phyloP scores from a whole-genome alignment of 2,329 filamentous ascomycete species.

The Sarocladiaceae sp. region DNA sequence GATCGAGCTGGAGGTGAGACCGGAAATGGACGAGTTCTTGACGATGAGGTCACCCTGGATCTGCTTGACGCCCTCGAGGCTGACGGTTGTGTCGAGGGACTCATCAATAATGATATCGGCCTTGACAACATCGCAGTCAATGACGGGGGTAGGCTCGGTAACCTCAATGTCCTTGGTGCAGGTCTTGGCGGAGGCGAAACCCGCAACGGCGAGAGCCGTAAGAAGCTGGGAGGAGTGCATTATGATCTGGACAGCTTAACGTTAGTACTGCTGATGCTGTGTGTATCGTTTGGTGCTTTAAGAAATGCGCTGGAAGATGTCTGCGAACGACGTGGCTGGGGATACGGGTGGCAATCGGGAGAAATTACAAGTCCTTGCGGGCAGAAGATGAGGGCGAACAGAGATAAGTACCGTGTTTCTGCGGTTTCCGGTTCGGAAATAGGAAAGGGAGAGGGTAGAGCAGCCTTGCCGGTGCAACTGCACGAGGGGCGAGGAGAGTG shows the following conservation, averaged over 20 bases:
- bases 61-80: conserved; percentile 52
- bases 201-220: conserved; percentile 34
- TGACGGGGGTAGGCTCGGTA: conserved; percentile 51
- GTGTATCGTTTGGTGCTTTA: too few species aligned
- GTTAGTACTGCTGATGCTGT: conserved; percentile 15
- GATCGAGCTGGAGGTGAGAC: conserved; percentile 57
- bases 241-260: conserved; percentile 24
- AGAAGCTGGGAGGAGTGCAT: conserved; percentile 42
- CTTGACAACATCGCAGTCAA: conserved; percentile 63
- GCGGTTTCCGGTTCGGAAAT: too few species aligned
- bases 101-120: conserved; percentile 62
- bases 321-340: too few species aligned
- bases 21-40: conserved; percentile 55
- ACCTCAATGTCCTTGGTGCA: conserved; percentile 53
- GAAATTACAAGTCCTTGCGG: too few species aligned
- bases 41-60: conserved; percentile 53
- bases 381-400: too few species aligned
- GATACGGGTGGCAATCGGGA: too few species aligned
- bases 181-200: conserved; percentile 30
- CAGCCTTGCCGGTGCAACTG: too few species aligned
- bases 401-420: too few species aligned
- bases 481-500: too few species aligned
- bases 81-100: conserved; percentile 49
- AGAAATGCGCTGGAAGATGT: too few species aligned
- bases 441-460: too few species aligned